Evolutionary conservation across 352 stramenopile genomes (phyloP), one percentile per base, ranked within the genome.

Genomic region (Phytophthora podocarpi): DNA sequence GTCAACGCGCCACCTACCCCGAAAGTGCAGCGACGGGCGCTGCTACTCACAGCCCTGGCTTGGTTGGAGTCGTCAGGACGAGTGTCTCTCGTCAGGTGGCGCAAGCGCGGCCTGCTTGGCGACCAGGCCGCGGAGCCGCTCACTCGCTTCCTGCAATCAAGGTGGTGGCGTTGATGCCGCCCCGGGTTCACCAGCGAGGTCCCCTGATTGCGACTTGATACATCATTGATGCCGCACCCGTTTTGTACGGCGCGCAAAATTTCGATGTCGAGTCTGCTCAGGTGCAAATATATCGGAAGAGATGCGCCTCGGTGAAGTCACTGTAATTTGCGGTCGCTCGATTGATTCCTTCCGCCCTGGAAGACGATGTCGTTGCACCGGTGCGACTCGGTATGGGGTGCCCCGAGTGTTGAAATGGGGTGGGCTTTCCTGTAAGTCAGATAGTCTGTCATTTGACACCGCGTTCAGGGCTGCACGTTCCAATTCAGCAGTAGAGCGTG

Each of bases 401-500:
- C 35, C 11, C 26, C 26, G 30, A 55, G 47, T 58, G 39, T 16
- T 36, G 54, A 55, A 55, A 49, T 49, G 21, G 32, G 32, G 34
- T 18, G 23, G 12, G 24, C 37, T 51, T 27, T 23, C 31, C 28
- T 48, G 28, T 35, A 20, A 20, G 35, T 11, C 20, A 7, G 58
- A 58, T 50, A 50, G 57, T 16, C 57, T 35, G 28, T 47, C 18
- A 53, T 24, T 48, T 64, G 45, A 52, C 48, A 12, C 41, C 5
- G 32, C 42, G 42, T 39, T 37, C 12, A 32, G 32, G 35, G 20
- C 27, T 65, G 54, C 18, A 57, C 30, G 26, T 39, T 65, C 54
- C 54, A 59, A 55, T 70, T 50, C 53, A 70, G 40, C 42, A 70
- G 59, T 51, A 62, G 48, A 56, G 50, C 50, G 28, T 4, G 58